These are phyloP conservation scores for Nicotiana undulata DNA, from an alignment of 257 asterid species.

Conservation along the genomic window DNA sequence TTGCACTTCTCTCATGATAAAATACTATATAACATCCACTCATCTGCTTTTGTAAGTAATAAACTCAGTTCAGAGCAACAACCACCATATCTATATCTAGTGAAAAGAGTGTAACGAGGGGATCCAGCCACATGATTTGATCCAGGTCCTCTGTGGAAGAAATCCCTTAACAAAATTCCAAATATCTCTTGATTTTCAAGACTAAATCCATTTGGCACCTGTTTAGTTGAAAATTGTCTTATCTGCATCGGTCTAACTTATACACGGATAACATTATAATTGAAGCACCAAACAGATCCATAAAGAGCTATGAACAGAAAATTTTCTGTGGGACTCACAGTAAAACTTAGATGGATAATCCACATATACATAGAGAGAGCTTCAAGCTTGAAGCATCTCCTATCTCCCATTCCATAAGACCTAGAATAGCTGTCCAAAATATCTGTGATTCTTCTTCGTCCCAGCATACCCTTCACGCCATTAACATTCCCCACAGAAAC, in stretches of 20 bases:
- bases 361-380: not conserved
- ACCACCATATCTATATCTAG: not conserved
- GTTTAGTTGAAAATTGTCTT: not conserved
- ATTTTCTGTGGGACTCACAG: not conserved
- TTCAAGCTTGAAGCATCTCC: not conserved
- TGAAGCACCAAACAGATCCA: not conserved
- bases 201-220: not conserved
- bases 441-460: not conserved
- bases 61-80: not conserved
- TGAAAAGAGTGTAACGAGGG: not conserved
- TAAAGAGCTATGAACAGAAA: not conserved
- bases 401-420: not conserved
- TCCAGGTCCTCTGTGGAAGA: not conserved
- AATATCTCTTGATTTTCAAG: not conserved
- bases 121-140: not conserved
- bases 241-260: not conserved
- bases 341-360: not conserved
- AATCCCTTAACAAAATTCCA: not conserved
- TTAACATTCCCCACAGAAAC: not conserved
- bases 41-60: not conserved
- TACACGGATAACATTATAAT: not conserved
- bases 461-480: not conserved
- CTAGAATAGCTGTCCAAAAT: not conserved
- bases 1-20: not conserved
- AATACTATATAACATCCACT: not conserved